A percentile compares a stretch with the other conserved stretches of the same genome.
These are phyloP conservation scores for Pachysandra terminalis DNA, from an alignment of 164 flowering plant species.

Conservation along the genomic window DNA sequence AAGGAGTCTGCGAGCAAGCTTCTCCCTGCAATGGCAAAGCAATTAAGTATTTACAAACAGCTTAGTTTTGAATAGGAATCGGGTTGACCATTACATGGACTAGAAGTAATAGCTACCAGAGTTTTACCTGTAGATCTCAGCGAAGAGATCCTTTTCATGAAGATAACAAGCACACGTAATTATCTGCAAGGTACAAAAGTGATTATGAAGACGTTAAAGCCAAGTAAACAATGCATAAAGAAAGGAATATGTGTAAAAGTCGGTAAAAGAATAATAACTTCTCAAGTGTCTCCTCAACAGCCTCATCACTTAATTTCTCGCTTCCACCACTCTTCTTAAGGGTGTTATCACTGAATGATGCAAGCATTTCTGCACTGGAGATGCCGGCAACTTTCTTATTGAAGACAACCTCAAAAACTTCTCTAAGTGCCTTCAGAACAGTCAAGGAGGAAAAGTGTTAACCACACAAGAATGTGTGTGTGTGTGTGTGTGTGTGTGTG, in stretches of 20 bases:
- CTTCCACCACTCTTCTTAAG: slow-evolving; percentile 40
- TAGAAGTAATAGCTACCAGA: background rate
- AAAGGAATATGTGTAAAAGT: too few relatives aligned
- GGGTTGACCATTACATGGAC: background rate
- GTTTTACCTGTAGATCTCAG: slow-evolving; percentile 32
- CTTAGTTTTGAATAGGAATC: too few relatives aligned
- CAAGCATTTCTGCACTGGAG: slow-evolving; percentile 37
- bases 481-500: too few relatives aligned
- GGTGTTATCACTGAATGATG: slow-evolving; percentile 31
- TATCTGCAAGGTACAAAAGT: too few relatives aligned
- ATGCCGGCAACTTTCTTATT: slow-evolving; percentile 33
- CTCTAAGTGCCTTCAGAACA: slow-evolving; percentile 28
- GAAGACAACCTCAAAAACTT: slow-evolving; percentile 37
- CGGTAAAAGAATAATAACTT: slow-evolving; percentile 19
- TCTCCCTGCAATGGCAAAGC: slow-evolving; percentile 19
- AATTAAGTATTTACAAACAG: background rate
- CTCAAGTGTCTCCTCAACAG: slow-evolving; percentile 34
- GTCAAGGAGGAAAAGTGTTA: too few relatives aligned
- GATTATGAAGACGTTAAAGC: too few relatives aligned
- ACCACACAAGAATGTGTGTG: too few relatives aligned
- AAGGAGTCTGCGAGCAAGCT: too few relatives aligned
- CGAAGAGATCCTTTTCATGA: slow-evolving; percentile 33
- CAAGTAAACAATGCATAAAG: too few relatives aligned
- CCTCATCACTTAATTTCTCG: too few relatives aligned
- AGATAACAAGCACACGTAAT: slow-evolving; percentile 33